phyloP scores from a whole-genome alignment of 192 early-diverging fungal species.

The Diversispora eburnea region DNA sequence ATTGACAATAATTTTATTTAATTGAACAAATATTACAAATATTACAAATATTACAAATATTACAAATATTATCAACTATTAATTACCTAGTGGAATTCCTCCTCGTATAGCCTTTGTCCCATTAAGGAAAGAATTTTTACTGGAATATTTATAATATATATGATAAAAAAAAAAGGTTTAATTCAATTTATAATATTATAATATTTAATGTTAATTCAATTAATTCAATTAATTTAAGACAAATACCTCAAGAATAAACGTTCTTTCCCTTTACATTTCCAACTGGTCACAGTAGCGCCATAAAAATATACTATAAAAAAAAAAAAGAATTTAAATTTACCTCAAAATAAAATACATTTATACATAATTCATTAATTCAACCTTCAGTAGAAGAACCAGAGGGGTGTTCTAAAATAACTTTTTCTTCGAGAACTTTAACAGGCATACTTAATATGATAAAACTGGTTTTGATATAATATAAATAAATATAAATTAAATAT shows the following conservation, averaged over 20 bases:
- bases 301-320: slow-evolving; percentile 33
- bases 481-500: too few species aligned
- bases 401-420: neutral
- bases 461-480: too few species aligned
- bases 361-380: neutral
- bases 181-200: neutral
- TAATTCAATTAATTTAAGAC: neutral
- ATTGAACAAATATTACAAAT: neutral
- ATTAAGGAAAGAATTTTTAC: slow-evolving; percentile 74
- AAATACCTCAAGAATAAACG: slow-evolving; percentile 79
- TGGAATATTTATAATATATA: slow-evolving; percentile 35
- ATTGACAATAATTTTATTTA: neutral
- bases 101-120: slow-evolving; percentile 92
- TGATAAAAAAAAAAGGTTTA: neutral
- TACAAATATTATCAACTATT: neutral
- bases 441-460: neutral
- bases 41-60: neutral
- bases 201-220: neutral
- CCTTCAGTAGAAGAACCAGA: neutral
- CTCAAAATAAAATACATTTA: neutral
- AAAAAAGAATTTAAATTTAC: neutral
- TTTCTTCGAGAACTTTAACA: slow-evolving; percentile 9
- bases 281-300: slow-evolving; percentile 92
- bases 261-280: slow-evolving; percentile 72
- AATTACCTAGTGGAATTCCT: slow-evolving; percentile 58